Evolutionary conservation across 1,139 yeast genomes (phyloP).

Genomic region (Yamadazyma dendronema): DNA sequence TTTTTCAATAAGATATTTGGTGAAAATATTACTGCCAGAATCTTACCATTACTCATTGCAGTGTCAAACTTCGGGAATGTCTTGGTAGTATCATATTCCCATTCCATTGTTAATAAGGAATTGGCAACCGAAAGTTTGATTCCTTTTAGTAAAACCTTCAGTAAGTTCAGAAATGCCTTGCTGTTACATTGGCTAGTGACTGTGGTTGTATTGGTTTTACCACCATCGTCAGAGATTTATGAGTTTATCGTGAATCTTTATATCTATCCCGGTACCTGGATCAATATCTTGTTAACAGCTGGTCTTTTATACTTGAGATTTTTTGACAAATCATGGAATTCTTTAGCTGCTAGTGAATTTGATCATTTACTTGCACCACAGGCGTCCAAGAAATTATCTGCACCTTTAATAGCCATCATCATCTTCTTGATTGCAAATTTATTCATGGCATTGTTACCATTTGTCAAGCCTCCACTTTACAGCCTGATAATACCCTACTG

Average conservation of each 20-base stretch:
- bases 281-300: slow-evolving; percentile 38
- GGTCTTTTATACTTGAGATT: slow-evolving; percentile 41
- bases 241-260: slow-evolving; percentile 49
- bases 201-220: slow-evolving; percentile 41
- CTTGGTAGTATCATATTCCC: slow-evolving; percentile 73
- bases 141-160: slow-evolving; percentile 62
- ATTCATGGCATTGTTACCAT: slow-evolving; percentile 56
- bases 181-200: slow-evolving; percentile 49
- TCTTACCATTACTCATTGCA: slow-evolving; percentile 72
- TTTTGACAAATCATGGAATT: slow-evolving; percentile 13
- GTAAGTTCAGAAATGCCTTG: slow-evolving; percentile 47
- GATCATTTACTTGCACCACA: slow-evolving; percentile 21
- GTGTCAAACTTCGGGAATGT: slow-evolving; percentile 78
- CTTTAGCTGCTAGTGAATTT: slow-evolving; percentile 10
- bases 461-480: slow-evolving; percentile 50
- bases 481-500: slow-evolving; percentile 48
- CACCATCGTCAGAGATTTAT: slow-evolving; percentile 48
- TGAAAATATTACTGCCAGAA: slow-evolving; percentile 53
- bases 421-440: slow-evolving; percentile 49
- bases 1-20: slow-evolving; percentile 78
- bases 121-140: slow-evolving; percentile 69
- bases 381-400: slow-evolving; percentile 15
- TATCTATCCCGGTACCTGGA: slow-evolving; percentile 54
- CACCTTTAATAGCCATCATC: slow-evolving; percentile 30
- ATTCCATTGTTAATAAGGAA: slow-evolving; percentile 74